Evolutionary conservation across 352 stramenopile genomes (phyloP), one percentile per base, ranked within the genome.

Genomic region (Aphanomyces invadans): DNA sequence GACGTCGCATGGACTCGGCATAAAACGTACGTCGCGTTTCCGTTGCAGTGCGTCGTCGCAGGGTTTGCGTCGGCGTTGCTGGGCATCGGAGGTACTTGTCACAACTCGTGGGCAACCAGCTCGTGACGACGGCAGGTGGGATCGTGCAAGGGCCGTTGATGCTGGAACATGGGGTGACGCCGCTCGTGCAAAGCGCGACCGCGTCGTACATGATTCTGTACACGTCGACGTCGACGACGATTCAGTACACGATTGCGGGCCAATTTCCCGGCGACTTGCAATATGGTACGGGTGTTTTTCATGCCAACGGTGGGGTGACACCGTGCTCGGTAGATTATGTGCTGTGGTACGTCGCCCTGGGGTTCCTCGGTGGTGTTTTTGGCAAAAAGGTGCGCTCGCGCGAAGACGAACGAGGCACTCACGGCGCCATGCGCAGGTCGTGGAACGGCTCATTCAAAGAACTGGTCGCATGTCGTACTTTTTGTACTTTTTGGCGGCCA

Each of bases 131-230:
- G 15, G 21, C 48, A 63, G 55, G 96, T 46, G 96, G 96, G 42
- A 98, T 99, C 75, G 93, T 99, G 25, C 98, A 98, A 66, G 95
- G 95, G 0, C 95, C 96, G 0, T 84, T 99, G 56, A 98, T 99
- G 95, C 83, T 99, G 0, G 90, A 98, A 31, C 98, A 99, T 89
- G 95, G 95, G 19, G 89, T 99, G 26, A 74, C 97, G 28, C 85
- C 85, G 1, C 70, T 77, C 4, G 81, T 94, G 46, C 87, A 96
- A 32, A 96, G 85, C 2, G 92, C 93, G 23, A 98, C 95, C 0
- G 92, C 91, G 39, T 97, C 94, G 62, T 94, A 88, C 72, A 94
- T 94, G 85, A 90, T 94, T 55, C 65, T 94, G 7, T 94, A 88
- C 73, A 94, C 85, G 2, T 95, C 92, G n/a, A 90, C 95, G 29